Evolutionary conservation across 306 rosid species (phyloP).

Genomic region (Prinsepia uniflora): DNA sequence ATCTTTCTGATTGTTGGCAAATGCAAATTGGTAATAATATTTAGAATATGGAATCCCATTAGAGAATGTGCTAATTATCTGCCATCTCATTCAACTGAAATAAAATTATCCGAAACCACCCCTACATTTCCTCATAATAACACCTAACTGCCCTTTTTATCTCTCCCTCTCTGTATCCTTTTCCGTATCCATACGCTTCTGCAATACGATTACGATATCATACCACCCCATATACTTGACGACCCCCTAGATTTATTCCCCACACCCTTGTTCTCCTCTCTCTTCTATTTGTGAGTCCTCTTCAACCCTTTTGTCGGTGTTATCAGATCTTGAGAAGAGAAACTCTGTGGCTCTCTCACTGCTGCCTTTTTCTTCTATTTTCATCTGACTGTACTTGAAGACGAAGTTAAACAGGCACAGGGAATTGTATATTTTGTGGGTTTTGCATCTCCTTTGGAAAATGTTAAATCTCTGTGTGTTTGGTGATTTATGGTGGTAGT

Average conservation of each 20-base stretch:
- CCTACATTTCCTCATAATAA: background rate
- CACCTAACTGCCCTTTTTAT: background rate
- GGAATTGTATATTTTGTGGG: background rate
- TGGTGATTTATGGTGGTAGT: constrained; percentile 50
- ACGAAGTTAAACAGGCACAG: background rate
- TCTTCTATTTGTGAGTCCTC: constrained; percentile 3
- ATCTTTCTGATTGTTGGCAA: background rate
- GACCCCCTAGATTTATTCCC: constrained; percentile 58
- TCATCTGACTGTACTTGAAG: constrained; percentile 15
- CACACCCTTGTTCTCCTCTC: constrained; percentile 24
- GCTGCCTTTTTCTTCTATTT: constrained; percentile 18
- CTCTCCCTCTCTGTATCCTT: background rate
- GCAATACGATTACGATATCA: constrained; percentile 30
- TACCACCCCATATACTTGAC: constrained; percentile 9
- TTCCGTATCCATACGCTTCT: constrained; percentile 37
- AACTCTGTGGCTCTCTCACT: constrained; percentile 21
- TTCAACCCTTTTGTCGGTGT: constrained; percentile 62
- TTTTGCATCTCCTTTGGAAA: constrained; percentile 18
- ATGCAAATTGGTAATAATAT: background rate
- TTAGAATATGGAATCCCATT: background rate
- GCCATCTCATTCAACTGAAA: background rate
- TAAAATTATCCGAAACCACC: background rate
- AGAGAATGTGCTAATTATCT: background rate
- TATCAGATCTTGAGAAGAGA: constrained; percentile 54
- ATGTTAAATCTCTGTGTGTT: constrained; percentile 27